phyloP scores from a whole-genome alignment of 495 filamentous ascomycete species.

The Hypoxylon subgilvum region DNA sequence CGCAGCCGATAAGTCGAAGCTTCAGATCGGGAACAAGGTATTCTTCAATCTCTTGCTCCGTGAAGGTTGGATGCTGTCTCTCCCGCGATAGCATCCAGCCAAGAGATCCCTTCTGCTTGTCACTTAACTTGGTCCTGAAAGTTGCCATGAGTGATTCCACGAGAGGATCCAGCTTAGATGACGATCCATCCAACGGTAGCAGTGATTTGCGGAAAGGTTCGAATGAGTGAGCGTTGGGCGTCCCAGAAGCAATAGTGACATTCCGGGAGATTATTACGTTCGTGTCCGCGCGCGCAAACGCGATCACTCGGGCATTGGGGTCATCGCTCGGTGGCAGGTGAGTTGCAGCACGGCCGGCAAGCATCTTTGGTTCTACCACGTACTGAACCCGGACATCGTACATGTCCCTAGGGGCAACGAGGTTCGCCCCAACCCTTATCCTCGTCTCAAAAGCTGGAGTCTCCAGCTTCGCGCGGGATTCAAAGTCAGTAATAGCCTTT shows the following conservation, averaged over 20 bases:
- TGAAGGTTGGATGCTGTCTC: constrained; percentile 53
- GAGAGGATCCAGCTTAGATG: not conserved
- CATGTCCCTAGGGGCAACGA: not conserved
- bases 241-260: not conserved
- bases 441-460: constrained; percentile 9
- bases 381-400: constrained; percentile 4
- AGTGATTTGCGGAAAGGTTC: constrained; percentile 14
- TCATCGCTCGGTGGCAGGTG: constrained; percentile 8
- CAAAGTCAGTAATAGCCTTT: constrained; percentile 11
- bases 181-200: not conserved
- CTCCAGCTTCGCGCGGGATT: not conserved
- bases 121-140: constrained; percentile 9
- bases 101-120: constrained; percentile 41
- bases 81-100: constrained; percentile 74
- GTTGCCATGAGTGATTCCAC: not conserved
- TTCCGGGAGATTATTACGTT: constrained; percentile 13
- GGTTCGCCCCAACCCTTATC: not conserved
- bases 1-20: constrained; percentile 67
- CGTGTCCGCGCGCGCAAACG: not conserved
- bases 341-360: constrained; percentile 3
- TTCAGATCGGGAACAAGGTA: constrained; percentile 61
- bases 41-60: constrained; percentile 74
- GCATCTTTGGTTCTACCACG: constrained; percentile 2
- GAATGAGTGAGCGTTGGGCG: constrained; percentile 4
- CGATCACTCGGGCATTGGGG: not conserved